phyloP scores from a whole-genome alignment of 768 basidiomycete species.

The Mycena sanguinolenta region DNA sequence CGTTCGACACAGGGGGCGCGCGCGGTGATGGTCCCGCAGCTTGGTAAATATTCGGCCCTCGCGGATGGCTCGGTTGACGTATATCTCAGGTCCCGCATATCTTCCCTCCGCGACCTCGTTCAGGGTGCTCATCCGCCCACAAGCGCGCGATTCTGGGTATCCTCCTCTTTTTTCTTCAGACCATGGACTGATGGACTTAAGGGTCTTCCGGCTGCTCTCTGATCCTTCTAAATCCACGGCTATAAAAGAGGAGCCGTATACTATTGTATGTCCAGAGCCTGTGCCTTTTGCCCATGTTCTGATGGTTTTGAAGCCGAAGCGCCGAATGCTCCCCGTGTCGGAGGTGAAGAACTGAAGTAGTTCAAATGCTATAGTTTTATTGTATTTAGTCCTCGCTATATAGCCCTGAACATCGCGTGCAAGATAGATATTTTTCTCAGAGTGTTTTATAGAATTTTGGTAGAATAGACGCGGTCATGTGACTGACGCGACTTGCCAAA shows the following conservation, averaged over 20 bases:
- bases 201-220: slow-evolving; percentile 27
- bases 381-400: not conserved
- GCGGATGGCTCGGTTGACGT: slow-evolving; percentile 7
- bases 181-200: slow-evolving; percentile 5
- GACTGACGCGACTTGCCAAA: not conserved
- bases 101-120: slow-evolving; percentile 52
- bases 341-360: not conserved
- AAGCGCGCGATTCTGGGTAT: slow-evolving; percentile 37
- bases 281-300: not conserved
- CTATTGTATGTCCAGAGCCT: slow-evolving; percentile 21
- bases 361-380: not conserved
- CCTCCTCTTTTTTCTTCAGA: not conserved
- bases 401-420: no score
- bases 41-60: slow-evolving; percentile 56
- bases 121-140: slow-evolving; percentile 39
- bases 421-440: no score
- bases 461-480: not conserved
- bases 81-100: slow-evolving; percentile 44
- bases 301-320: slow-evolving; percentile 18
- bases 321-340: slow-evolving; percentile 19
- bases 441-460: no score
- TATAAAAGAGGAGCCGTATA: slow-evolving; percentile 31
- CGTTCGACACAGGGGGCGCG: slow-evolving; percentile 73
- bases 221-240: slow-evolving; percentile 18
- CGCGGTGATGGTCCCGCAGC: slow-evolving; percentile 75